Conservation (phyloP, 306 rosid genomes). For the Morella rubra region DNA sequence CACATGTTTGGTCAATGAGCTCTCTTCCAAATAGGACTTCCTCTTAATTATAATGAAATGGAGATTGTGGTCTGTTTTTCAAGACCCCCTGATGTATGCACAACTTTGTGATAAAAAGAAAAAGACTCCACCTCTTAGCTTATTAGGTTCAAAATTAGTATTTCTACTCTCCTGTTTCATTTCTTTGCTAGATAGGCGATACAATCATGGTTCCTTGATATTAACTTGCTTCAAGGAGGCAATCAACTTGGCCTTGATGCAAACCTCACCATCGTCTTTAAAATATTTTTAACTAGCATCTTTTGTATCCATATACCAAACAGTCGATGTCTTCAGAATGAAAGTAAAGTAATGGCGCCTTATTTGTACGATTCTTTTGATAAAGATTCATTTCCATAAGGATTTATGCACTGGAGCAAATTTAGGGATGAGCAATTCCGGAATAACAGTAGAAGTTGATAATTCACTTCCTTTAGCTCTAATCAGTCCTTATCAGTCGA, state of each 20-base stretch:
- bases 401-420: conserved; percentile 24
- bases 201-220: conserved; percentile 30
- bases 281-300: conserved; percentile 7
- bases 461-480: background rate
- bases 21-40: background rate
- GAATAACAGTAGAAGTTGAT: conserved; percentile 14
- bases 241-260: conserved; percentile 21
- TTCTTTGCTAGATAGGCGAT: conserved; percentile 29
- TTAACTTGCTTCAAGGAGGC: conserved; percentile 21
- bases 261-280: background rate
- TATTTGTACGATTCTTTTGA: conserved; percentile 6
- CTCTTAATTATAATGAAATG: background rate
- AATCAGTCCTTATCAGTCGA: conserved; percentile 6
- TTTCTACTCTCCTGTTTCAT: conserved; percentile 21
- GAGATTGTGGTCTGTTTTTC: background rate
- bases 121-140: conserved; percentile 23
- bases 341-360: conserved; percentile 2
- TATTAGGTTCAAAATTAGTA: conserved; percentile 29
- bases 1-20: conserved; percentile 29
- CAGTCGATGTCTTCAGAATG: conserved; percentile 31
- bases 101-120: background rate
- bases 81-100: background rate
- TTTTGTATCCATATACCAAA: conserved; percentile 17
- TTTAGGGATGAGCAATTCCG: conserved; percentile 21
- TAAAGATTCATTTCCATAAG: conserved; percentile 19